Evolutionary conservation across 345 rosid species (phyloP), one percentile per base, ranked within the genome.

Genomic region (Pseudoturritis turrita): DNA sequence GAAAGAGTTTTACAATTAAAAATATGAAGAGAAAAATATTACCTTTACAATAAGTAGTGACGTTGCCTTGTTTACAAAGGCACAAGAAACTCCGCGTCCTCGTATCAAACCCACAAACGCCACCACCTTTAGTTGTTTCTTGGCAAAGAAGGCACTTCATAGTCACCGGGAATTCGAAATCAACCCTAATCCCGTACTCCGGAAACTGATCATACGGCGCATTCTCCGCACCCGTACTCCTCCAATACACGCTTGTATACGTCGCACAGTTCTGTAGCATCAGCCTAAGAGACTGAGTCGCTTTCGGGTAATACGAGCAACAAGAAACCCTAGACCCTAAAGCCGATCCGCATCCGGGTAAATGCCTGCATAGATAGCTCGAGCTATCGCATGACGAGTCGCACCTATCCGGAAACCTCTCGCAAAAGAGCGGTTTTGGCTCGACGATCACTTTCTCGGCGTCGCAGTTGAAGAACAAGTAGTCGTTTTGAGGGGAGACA

Each of bases 311-410:
- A 55, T 95, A 94, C 9, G 93, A 83, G 60, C 98, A 94, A 68
- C 97, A 94, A 26, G 97, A 91, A 66, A 77, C 73, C 59, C 82
- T 81, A 13, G 77, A 63, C 6, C 73, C 73, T 29, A 82, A 69
- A 4, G 85, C 87, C 0, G 81, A 78, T 36, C 83, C 80, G 13
- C 99, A 95, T 22, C 79, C 81, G 0, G 99, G 99, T 72, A 95
- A 77, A 78, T 95, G 92, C 64, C 99, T 73, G 68, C 99, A 95
- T 6, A 89, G 89, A 62, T 91, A 91, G 54, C 96, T 89, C 10
- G 96, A 81, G 66, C 96, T 91, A 35, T 88, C 99, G 33, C 97
- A 91, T 0, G 99, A 86, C 1, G 96, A 95, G 72, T 91, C 96
- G 11, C 99, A 95, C 28, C 84, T 86, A 11, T 89, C 96, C 0